phyloP scores from a whole-genome alignment of 2,329 filamentous ascomycete species.

The Chaetomiaceae sp. region DNA sequence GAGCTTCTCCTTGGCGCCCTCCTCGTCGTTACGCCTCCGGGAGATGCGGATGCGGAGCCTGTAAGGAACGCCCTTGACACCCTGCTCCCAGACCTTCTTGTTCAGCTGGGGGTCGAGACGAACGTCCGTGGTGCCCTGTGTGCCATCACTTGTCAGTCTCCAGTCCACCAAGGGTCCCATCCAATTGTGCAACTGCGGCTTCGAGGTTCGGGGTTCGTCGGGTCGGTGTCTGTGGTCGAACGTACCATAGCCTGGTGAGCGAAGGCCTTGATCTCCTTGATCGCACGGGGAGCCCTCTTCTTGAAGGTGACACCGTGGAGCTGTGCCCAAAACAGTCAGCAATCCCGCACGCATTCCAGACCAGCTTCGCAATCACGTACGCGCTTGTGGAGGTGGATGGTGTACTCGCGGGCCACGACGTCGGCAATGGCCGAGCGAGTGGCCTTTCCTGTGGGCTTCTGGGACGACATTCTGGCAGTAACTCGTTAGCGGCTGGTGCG shows the following conservation, averaged over 20 bases:
- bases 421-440: constrained; percentile 94
- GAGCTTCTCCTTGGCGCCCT: constrained; percentile 98
- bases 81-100: constrained; percentile 99
- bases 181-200: neutral
- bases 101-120: constrained; percentile 97
- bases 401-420: constrained; percentile 99
- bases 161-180: neutral
- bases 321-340: constrained; percentile 48
- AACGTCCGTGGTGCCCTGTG: constrained; percentile 90
- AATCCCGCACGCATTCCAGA: constrained; percentile 18
- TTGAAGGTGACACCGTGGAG: constrained; percentile 98
- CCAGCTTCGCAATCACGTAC: constrained; percentile 55
- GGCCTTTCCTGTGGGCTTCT: constrained; percentile 57
- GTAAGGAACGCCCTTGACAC: constrained; percentile 98
- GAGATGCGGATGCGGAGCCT: constrained; percentile 97
- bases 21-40: constrained; percentile 99
- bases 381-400: constrained; percentile 99
- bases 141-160: constrained; percentile 21
- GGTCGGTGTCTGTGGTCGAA: constrained; percentile 10
- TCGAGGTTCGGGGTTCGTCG: constrained; percentile 1
- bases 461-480: constrained; percentile 59
- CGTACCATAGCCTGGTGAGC: constrained; percentile 94
- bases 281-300: constrained; percentile 96
- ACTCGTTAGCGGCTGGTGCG: constrained; percentile 28
- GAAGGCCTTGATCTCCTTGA: constrained; percentile 99